These are phyloP conservation scores for Pseudogymnoascus sp. DNA, from an alignment of 2,329 filamentous ascomycete species.

Conservation along the genomic window DNA sequence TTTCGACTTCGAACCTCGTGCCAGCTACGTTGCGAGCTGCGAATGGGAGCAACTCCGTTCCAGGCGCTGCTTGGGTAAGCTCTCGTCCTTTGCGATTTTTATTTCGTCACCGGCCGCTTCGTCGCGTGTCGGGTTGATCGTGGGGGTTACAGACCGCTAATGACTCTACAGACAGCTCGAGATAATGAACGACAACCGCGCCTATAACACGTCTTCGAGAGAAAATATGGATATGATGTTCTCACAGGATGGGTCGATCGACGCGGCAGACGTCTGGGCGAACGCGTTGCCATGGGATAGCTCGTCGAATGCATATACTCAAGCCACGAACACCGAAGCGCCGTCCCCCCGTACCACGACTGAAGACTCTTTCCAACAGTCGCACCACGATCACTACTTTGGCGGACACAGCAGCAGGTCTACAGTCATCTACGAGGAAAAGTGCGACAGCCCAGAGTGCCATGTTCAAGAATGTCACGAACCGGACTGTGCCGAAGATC, in stretches of 20 bases:
- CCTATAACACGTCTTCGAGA: not conserved
- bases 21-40: not conserved
- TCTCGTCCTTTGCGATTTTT: not conserved
- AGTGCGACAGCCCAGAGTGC: conserved; percentile 7
- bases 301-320: not conserved
- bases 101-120: not conserved
- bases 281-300: conserved; percentile 4
- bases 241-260: not conserved
- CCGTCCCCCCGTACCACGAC: not conserved
- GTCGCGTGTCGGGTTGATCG: not conserved
- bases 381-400: not conserved
- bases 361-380: not conserved
- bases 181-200: conserved; percentile 6
- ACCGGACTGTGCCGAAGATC: not conserved
- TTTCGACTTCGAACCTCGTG: not conserved
- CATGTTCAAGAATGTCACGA: conserved; percentile 1
- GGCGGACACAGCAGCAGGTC: not conserved
- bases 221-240: conserved; percentile 2
- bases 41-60: conserved; percentile 1
- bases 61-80: not conserved
- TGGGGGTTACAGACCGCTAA: not conserved
- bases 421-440: not conserved
- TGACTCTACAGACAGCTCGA: not conserved
- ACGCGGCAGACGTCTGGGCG: conserved; percentile 4
- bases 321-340: conserved; percentile 1